These are phyloP conservation scores for Penicillium crystallinum DNA, from an alignment of 495 filamentous ascomycete genomes.

Conservation along the genomic window DNA sequence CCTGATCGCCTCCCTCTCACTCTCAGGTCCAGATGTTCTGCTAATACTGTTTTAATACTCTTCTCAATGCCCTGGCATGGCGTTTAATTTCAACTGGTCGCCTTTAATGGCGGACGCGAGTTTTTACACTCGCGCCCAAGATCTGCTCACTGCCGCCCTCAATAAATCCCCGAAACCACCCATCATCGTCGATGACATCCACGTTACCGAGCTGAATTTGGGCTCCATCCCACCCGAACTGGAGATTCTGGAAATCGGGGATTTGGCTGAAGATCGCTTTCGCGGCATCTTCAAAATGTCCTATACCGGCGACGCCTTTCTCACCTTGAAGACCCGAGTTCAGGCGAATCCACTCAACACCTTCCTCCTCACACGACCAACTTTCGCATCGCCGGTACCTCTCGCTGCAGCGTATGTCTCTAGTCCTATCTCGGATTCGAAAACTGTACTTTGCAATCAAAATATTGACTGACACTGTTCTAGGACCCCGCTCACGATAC, in stretches of 20 bases:
- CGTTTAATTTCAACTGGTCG: constrained; percentile 99
- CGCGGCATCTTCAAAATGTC: constrained; percentile 99
- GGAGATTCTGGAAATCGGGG: constrained; percentile 95
- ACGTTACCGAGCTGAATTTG: constrained; percentile 95
- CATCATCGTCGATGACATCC: constrained; percentile 98
- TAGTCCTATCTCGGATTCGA: background rate
- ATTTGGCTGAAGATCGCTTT: constrained; percentile 94
- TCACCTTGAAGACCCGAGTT: constrained; percentile 90
- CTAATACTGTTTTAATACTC: constrained; percentile 1
- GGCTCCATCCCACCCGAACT: constrained; percentile 87
- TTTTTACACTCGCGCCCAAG: constrained; percentile 86
- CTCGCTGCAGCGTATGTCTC: constrained; percentile 72
- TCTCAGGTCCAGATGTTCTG: background rate
- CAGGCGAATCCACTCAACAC: constrained; percentile 98
- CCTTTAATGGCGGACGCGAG: constrained; percentile 88
- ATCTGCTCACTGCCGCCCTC: constrained; percentile 87
- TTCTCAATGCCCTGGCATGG: constrained; percentile 59
- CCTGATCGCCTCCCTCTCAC: constrained; percentile 4
- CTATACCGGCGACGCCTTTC: constrained; percentile 88
- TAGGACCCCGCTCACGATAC: constrained; percentile 82
- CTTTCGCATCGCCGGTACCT: constrained; percentile 86
- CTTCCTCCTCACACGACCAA: constrained; percentile 82
- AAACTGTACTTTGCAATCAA: background rate
- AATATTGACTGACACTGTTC: constrained; percentile 14
- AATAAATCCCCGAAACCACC: constrained; percentile 98